Conservation (phyloP, 768 basidiomycete species). For the Lactarius evosmus region DNA sequence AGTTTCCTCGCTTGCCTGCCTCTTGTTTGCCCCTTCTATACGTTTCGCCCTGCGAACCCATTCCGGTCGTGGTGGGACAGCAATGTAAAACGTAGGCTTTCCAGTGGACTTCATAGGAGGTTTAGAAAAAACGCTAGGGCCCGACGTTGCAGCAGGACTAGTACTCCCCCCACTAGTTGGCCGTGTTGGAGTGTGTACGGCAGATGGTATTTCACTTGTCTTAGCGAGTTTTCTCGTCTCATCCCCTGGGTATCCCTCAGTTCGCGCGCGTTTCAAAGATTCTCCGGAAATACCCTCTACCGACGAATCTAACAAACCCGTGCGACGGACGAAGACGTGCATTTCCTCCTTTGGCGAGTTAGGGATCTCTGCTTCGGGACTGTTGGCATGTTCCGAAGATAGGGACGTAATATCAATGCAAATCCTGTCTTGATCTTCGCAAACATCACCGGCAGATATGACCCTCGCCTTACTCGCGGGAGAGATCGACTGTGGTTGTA, state of each 20-base stretch:
- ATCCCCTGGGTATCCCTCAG: not conserved
- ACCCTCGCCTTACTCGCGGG: not conserved
- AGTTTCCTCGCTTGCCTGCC: not conserved
- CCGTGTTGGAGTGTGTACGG: not conserved
- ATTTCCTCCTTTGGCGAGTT: slow-evolving; percentile 1
- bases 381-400: not conserved
- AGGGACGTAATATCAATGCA: not conserved
- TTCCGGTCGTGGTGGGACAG: slow-evolving; percentile 15
- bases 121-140: not conserved
- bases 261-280: not conserved
- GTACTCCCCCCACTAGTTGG: not conserved
- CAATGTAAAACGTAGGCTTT: slow-evolving; percentile 17
- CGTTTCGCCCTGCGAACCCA: slow-evolving; percentile 20
- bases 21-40: slow-evolving; percentile 14
- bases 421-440: not conserved
- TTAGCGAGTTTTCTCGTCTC: not conserved
- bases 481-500: not conserved
- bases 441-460: not conserved
- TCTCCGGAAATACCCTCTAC: not conserved
- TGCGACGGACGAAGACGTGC: slow-evolving; percentile 11
- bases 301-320: slow-evolving; percentile 10
- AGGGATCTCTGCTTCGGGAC: not conserved
- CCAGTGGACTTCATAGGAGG: not conserved
- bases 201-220: not conserved
- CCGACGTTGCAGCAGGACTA: not conserved